A percentile compares a stretch with the other conserved stretches of the same genome.
Conservation (phyloP, 306 rosid genomes). For the Pachyrhizus erosus region DNA sequence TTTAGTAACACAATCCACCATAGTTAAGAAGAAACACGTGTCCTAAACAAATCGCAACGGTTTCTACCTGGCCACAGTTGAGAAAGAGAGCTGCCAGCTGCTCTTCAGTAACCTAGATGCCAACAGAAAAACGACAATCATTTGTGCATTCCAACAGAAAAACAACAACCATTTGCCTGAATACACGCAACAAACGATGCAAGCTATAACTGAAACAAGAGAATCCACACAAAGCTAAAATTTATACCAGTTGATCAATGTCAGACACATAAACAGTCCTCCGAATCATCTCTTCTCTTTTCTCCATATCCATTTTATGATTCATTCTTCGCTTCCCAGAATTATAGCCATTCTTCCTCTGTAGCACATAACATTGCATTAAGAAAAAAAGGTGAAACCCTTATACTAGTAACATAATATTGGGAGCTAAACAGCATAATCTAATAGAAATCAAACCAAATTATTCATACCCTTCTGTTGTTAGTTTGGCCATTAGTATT, state of each 20-base stretch:
- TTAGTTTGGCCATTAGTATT: slow-evolving; percentile 56
- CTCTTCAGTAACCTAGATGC: slow-evolving; percentile 91
- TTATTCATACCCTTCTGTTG: slow-evolving; percentile 64
- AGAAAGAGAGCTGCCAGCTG: slow-evolving; percentile 96
- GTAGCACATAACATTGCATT: slow-evolving; percentile 5
- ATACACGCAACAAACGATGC: slow-evolving; percentile 19
- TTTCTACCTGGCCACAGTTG: slow-evolving; percentile 86
- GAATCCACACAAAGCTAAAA: slow-evolving; percentile 23
- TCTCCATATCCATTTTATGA: slow-evolving; percentile 72
- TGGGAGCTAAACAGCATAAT: neutral
- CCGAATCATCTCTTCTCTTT: slow-evolving; percentile 85
- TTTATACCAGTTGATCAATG: slow-evolving; percentile 89
- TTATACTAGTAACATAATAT: neutral
- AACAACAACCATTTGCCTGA: slow-evolving; percentile 15
- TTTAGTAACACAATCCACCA: slow-evolving; percentile 39
- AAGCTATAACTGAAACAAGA: slow-evolving; percentile 20
- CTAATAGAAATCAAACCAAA: slow-evolving; percentile 15
- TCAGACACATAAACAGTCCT: slow-evolving; percentile 99
- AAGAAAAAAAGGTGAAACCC: slow-evolving; percentile 4
- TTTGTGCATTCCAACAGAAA: slow-evolving; percentile 7
- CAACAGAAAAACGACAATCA: slow-evolving; percentile 32
- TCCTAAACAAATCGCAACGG: neutral
- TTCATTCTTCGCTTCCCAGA: slow-evolving; percentile 78
- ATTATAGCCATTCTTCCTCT: slow-evolving; percentile 87
- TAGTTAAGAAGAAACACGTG: neutral